phyloP scores from a whole-genome alignment of 352 stramenopile species.

The Thalassiosira sp. region DNA sequence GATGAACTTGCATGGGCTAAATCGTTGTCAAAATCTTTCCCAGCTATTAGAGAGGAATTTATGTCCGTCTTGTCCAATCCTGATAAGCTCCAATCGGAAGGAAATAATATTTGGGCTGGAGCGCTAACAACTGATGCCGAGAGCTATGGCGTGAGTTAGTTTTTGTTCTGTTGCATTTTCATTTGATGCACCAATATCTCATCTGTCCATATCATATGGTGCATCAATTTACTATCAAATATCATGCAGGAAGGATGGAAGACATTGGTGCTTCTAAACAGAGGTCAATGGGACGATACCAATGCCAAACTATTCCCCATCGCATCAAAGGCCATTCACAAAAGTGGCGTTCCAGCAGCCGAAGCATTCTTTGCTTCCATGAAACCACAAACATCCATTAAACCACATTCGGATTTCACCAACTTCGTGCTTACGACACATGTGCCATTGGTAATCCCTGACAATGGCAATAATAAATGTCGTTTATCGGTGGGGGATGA shows the following conservation, averaged over 20 bases:
- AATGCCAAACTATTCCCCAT: slow-evolving; percentile 81
- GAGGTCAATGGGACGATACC: slow-evolving; percentile 74
- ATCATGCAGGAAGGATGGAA: slow-evolving; percentile 65
- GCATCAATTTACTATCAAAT: neutral
- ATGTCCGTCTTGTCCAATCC: slow-evolving; percentile 53
- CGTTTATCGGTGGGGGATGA: slow-evolving; percentile 74
- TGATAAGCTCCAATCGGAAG: slow-evolving; percentile 53
- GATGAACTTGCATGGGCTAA: slow-evolving; percentile 61
- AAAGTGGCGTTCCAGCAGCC: slow-evolving; percentile 61
- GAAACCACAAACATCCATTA: slow-evolving; percentile 69
- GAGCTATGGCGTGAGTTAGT: slow-evolving; percentile 60
- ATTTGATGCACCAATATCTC: too few species aligned
- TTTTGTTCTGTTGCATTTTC: neutral
- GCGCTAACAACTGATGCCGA: slow-evolving; percentile 75
- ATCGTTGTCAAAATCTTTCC: slow-evolving; percentile 60
- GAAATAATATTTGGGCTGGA: slow-evolving; percentile 82
- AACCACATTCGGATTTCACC: slow-evolving; percentile 75
- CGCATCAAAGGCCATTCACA: slow-evolving; percentile 60
- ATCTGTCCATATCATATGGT: neutral
- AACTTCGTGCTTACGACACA: slow-evolving; percentile 83
- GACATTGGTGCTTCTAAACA: slow-evolving; percentile 79
- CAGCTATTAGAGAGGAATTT: slow-evolving; percentile 78
- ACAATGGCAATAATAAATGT: slow-evolving; percentile 74
- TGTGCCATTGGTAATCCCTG: slow-evolving; percentile 75
- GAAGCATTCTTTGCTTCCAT: slow-evolving; percentile 84